Conservation (phyloP, 352 stramenopile species). For the Phytophthora multivora region DNA sequence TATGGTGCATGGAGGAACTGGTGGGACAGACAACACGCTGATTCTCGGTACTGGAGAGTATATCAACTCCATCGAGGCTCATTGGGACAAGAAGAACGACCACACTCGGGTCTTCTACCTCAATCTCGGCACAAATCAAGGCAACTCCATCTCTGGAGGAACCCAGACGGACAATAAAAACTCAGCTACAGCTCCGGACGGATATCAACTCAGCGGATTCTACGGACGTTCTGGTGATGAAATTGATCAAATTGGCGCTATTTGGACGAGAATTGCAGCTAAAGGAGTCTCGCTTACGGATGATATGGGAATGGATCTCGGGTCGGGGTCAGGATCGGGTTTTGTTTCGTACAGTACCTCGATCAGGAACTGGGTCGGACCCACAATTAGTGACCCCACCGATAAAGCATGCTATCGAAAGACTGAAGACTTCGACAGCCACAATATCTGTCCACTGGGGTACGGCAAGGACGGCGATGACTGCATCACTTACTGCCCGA, state of each 20-base stretch:
- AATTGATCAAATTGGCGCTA: slow-evolving; percentile 44
- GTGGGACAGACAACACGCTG: slow-evolving; percentile 19
- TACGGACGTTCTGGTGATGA: slow-evolving; percentile 43
- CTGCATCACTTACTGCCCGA: slow-evolving; percentile 36
- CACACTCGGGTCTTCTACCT: slow-evolving; percentile 54
- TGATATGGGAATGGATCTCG: slow-evolving; percentile 4
- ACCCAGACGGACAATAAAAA: slow-evolving; percentile 38
- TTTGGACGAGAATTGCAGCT: slow-evolving; percentile 22
- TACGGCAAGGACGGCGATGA: slow-evolving; percentile 21
- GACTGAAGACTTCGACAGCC: slow-evolving; percentile 10
- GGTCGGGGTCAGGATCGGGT: slow-evolving; percentile 14
- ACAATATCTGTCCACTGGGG: slow-evolving; percentile 20
- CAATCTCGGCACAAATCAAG: slow-evolving; percentile 40
- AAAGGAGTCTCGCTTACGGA: slow-evolving; percentile 18
- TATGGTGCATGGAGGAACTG: slow-evolving; percentile 18
- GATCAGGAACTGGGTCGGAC: slow-evolving; percentile 26
- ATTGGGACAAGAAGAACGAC: slow-evolving; percentile 40
- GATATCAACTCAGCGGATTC: slow-evolving; percentile 57
- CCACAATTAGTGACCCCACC: slow-evolving; percentile 10
- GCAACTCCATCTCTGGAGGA: slow-evolving; percentile 35
- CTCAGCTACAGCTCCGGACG: slow-evolving; percentile 37
- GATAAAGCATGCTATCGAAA: slow-evolving; percentile 29
- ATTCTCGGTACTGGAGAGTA: slow-evolving; percentile 13
- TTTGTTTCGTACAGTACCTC: slow-evolving; percentile 12
- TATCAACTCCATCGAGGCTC: slow-evolving; percentile 25